phyloP scores from a whole-genome alignment of 768 basidiomycete genomes.

The Guyanaporus albipodus region DNA sequence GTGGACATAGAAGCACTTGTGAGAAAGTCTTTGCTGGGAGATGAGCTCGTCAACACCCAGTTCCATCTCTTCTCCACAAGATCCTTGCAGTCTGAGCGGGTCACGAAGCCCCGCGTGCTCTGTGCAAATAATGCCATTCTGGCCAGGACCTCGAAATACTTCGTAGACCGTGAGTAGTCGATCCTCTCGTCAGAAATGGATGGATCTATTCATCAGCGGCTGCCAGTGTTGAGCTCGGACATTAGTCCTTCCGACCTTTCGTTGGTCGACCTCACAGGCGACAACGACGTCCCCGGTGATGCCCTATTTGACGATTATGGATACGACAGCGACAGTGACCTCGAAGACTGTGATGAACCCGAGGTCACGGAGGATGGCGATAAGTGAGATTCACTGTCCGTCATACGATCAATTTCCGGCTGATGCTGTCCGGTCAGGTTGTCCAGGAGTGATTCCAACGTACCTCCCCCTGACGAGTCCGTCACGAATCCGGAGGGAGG shows the following conservation, averaged over 20 bases:
- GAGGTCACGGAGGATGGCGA: not conserved
- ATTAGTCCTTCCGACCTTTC: not conserved
- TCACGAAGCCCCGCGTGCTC: slow-evolving; percentile 19
- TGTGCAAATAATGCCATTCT: slow-evolving; percentile 29
- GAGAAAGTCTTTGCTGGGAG: slow-evolving; percentile 24
- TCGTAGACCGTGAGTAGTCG: slow-evolving; percentile 21
- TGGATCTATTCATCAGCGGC: not conserved
- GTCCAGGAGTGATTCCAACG: slow-evolving; percentile 8
- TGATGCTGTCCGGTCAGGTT: slow-evolving; percentile 8
- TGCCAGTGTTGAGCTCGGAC: slow-evolving; percentile 7
- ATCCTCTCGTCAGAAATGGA: too few relatives aligned
- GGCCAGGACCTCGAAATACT: slow-evolving; percentile 26
- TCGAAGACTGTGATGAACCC: slow-evolving; percentile 28
- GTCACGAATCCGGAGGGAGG: slow-evolving; percentile 5
- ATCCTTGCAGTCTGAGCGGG: slow-evolving; percentile 8
- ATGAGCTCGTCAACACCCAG: slow-evolving; percentile 28
- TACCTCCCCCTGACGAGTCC: slow-evolving; percentile 7
- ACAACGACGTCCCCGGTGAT: slow-evolving; percentile 5
- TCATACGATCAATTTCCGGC: not conserved
- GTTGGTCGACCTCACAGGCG: slow-evolving; percentile 7
- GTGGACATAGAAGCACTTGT: slow-evolving; percentile 23
- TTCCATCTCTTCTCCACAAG: slow-evolving; percentile 29
- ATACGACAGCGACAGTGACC: slow-evolving; percentile 33
- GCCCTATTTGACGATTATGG: slow-evolving; percentile 20
- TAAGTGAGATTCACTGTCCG: not conserved